A percentile compares a stretch with the other conserved stretches of the same genome.
These are phyloP conservation scores for Otatea glauca DNA, from an alignment of 176 grass and related monocot species.

Conservation along the genomic window DNA sequence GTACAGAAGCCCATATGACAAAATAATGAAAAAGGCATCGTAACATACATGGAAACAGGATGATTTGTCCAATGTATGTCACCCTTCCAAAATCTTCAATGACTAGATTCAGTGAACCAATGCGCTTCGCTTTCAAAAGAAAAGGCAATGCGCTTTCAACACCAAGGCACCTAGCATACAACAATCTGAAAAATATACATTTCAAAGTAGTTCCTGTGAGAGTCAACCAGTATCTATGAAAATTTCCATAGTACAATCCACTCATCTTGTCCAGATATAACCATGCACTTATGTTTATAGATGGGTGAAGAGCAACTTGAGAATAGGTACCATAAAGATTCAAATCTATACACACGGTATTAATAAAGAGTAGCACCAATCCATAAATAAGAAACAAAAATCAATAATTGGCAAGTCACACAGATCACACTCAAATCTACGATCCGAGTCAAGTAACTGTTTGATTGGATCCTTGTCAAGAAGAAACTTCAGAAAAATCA, in stretches of 20 bases:
- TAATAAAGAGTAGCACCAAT: not conserved
- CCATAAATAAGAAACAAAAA: conserved; percentile 34
- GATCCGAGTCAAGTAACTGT: conserved; percentile 72
- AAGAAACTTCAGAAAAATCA: conserved; percentile 92
- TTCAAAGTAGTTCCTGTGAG: conserved; percentile 11
- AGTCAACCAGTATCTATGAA: not conserved
- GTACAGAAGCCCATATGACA: too few species aligned
- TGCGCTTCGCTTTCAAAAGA: not conserved
- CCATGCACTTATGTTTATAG: conserved; percentile 3
- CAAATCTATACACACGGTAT: not conserved
- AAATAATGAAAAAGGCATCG: too few species aligned
- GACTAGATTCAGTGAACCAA: not conserved
- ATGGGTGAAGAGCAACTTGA: not conserved
- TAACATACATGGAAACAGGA: too few species aligned
- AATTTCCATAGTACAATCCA: conserved; percentile 6
- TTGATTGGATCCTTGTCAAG: conserved; percentile 83
- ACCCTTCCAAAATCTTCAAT: conserved; percentile 21
- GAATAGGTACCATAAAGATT: conserved; percentile 21
- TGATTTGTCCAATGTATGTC: too few species aligned
- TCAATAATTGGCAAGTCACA: conserved; percentile 53
- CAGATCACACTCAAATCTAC: conserved; percentile 73
- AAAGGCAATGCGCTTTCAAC: not conserved
- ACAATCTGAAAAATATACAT: conserved; percentile 8
- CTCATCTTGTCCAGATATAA: conserved; percentile 2
- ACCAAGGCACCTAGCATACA: conserved; percentile 18